Conservation (phyloP, 176 grass and related monocot genomes). For the Musa acuminata region DNA sequence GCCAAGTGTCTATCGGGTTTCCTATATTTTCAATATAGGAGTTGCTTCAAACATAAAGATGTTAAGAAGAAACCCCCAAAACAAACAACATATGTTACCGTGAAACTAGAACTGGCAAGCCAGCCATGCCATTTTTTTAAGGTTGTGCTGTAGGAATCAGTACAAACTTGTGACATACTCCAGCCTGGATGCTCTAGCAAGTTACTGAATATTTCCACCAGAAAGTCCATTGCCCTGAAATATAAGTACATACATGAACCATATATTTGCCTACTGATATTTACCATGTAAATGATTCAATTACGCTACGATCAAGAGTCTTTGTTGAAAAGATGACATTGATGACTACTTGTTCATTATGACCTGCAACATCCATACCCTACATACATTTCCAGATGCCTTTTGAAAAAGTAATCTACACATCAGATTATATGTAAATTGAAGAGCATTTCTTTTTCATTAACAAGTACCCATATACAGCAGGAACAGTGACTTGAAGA, state of each 20-base stretch:
- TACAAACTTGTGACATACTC: slow-evolving; percentile 64
- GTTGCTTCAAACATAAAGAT: background rate
- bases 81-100: slow-evolving; percentile 32
- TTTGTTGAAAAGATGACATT: background rate
- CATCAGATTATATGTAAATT: no score
- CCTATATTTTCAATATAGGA: no score
- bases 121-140: slow-evolving; percentile 84
- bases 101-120: slow-evolving; percentile 73
- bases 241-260: background rate
- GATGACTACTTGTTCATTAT: no score
- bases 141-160: slow-evolving; percentile 61
- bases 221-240: slow-evolving; percentile 67
- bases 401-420: no score
- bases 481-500: background rate
- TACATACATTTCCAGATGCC: no score
- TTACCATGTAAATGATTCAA: background rate
- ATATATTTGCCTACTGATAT: background rate
- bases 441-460: no score
- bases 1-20: background rate
- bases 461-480: background rate
- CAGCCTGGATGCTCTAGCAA: slow-evolving; percentile 55
- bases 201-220: slow-evolving; percentile 62
- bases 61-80: background rate
- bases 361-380: no score
- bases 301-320: background rate